Evolutionary conservation across 371 early-diverging fungal genomes (phyloP).

Genomic region (Mycotypha africana): DNA sequence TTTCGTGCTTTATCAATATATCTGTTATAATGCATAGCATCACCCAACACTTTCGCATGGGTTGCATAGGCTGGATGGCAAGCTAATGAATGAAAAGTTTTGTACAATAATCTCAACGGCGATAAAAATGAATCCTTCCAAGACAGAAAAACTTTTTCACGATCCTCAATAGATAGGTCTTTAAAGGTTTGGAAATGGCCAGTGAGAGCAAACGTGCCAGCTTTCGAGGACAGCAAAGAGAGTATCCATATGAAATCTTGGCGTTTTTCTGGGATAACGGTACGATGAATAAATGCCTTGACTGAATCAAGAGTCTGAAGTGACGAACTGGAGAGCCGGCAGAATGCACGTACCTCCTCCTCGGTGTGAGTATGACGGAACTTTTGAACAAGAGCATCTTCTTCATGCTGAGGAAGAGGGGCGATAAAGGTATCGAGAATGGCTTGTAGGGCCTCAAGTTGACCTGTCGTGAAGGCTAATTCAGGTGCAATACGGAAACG

Average conservation of each 20-base stretch:
- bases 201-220: conserved; percentile 54
- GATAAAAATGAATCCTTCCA: conserved; percentile 48
- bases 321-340: conserved; percentile 3
- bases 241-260: conserved; percentile 23
- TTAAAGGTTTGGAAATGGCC: conserved; percentile 47
- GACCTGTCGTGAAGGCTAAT: conserved; percentile 4
- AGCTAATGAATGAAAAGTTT: conserved; percentile 22
- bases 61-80: conserved; percentile 20
- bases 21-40: conserved; percentile 14
- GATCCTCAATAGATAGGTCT: conserved; percentile 38
- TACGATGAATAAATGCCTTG: conserved; percentile 18
- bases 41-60: neutral
- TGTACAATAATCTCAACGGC: conserved; percentile 38
- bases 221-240: conserved; percentile 26
- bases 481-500: conserved; percentile 4
- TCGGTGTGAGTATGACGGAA: conserved; percentile 10
- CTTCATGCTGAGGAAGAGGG: conserved; percentile 10
- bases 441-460: conserved; percentile 8
- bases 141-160: conserved; percentile 36
- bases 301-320: conserved; percentile 10
- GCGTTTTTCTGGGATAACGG: conserved; percentile 32
- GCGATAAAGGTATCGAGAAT: conserved; percentile 15
- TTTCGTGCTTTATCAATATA: conserved; percentile 9
- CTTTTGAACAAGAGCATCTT: conserved; percentile 11
- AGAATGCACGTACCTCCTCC: conserved; percentile 10